Percentiles rank a stretch among this genome's conserved stretches.
Conservation (phyloP, 2,329 filamentous ascomycete species). For the Pyrenophora tritici-repentis region DNA sequence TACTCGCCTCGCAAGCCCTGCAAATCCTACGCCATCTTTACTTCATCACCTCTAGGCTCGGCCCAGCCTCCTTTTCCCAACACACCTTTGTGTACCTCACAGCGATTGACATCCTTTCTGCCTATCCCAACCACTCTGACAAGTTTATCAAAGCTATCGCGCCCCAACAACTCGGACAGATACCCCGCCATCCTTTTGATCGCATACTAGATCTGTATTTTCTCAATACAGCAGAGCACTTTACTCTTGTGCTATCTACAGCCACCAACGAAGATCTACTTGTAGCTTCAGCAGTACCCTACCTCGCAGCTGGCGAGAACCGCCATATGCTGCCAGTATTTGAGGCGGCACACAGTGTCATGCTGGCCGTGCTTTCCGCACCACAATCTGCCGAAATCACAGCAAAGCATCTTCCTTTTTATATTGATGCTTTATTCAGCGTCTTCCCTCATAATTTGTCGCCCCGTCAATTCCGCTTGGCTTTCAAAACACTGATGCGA, state of each 20-base stretch:
- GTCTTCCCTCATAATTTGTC: constrained; percentile 81
- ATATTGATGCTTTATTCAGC: constrained; percentile 78
- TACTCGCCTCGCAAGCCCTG: constrained; percentile 71
- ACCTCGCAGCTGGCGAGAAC: constrained; percentile 66
- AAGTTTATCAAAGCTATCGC: constrained; percentile 69
- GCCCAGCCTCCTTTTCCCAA: constrained; percentile 76
- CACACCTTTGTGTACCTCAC: constrained; percentile 84
- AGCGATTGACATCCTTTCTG: constrained; percentile 78
- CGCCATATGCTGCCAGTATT: constrained; percentile 71
- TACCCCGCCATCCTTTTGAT: constrained; percentile 68
- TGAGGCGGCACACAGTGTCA: constrained; percentile 83
- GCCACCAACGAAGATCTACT: constrained; percentile 73
- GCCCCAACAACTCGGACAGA: constrained; percentile 59
- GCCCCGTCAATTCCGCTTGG: constrained; percentile 82
- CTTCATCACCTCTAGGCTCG: constrained; percentile 78
- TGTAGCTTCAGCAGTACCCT: constrained; percentile 73
- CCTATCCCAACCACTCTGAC: constrained; percentile 68
- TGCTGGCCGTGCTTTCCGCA: constrained; percentile 78
- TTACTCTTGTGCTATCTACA: constrained; percentile 71
- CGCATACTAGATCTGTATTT: constrained; percentile 84
- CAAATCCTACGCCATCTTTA: constrained; percentile 76
- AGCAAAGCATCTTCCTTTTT: constrained; percentile 75
- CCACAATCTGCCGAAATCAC: constrained; percentile 76
- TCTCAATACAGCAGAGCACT: constrained; percentile 82
- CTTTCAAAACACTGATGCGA: constrained; percentile 82